These are phyloP conservation scores for Orobanche coerulescens DNA, from an alignment of 257 asterid species.

Conservation along the genomic window DNA sequence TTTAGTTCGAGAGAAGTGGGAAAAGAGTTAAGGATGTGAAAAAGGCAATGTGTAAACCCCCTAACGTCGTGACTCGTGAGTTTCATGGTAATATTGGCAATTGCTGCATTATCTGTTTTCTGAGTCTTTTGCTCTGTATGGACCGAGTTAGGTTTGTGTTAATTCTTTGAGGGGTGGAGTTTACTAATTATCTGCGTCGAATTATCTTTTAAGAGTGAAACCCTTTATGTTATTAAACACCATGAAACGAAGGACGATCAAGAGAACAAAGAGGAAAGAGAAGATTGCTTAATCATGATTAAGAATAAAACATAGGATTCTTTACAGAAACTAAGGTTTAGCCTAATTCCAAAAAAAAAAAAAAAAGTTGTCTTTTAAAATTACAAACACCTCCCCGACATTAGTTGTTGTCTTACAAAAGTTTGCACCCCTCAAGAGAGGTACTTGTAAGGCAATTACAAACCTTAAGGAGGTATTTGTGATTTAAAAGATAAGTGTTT, in stretches of 20 bases:
- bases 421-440: no score
- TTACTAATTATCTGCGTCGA: not conserved
- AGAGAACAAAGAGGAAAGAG: not conserved
- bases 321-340: no score
- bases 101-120: not conserved
- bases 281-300: not conserved
- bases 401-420: no score
- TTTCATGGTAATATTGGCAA: not conserved
- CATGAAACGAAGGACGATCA: no score
- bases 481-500: no score
- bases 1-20: not conserved
- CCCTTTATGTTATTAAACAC: conserved; percentile 5
- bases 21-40: no score
- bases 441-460: no score
- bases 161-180: not conserved
- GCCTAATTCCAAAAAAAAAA: no score
- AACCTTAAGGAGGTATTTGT: no score
- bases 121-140: not conserved
- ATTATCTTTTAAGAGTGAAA: not conserved
- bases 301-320: no score
- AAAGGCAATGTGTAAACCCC: not conserved
- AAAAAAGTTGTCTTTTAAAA: no score
- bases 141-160: not conserved
- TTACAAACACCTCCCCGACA: no score
- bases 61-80: not conserved